Evolutionary conservation across 306 rosid genomes (phyloP).

Genomic region (Rosa persica): DNA sequence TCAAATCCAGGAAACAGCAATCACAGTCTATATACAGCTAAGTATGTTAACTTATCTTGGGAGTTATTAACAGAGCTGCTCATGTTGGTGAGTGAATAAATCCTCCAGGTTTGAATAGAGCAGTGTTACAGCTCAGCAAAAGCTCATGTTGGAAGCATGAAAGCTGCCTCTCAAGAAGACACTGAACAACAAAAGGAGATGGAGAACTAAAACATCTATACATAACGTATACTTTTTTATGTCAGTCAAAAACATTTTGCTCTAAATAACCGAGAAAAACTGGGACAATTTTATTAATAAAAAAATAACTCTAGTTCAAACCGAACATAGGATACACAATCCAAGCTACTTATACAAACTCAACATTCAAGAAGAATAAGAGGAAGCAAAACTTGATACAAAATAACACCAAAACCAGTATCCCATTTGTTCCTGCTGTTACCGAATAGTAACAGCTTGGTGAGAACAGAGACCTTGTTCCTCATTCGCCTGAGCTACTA

Average conservation of each 20-base stretch:
- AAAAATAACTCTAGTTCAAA: background rate
- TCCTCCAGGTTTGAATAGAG: background rate
- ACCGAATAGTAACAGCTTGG: constrained; percentile 46
- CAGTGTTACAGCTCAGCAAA: background rate
- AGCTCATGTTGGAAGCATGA: background rate
- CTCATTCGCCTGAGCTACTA: constrained; percentile 26
- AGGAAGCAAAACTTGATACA: constrained; percentile 34
- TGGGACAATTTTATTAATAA: background rate
- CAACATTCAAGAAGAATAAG: constrained; percentile 7
- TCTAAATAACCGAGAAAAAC: background rate
- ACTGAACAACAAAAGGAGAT: background rate
- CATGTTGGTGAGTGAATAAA: background rate
- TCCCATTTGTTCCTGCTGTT: constrained; percentile 35
- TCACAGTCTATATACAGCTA: too few relatives aligned
- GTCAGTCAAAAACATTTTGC: background rate
- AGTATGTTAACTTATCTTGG: too few relatives aligned
- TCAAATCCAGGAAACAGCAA: too few relatives aligned
- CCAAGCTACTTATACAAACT: constrained; percentile 13
- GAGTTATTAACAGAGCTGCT: background rate
- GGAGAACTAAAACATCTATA: background rate
- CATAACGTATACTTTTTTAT: background rate
- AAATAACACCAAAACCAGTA: constrained; percentile 15
- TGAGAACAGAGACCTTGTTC: constrained; percentile 23
- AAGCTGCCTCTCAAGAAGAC: background rate
- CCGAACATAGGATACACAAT: constrained; percentile 13